Conservation (phyloP, 2,329 filamentous ascomycete species). For the Rhinocladiella mackenziei region DNA sequence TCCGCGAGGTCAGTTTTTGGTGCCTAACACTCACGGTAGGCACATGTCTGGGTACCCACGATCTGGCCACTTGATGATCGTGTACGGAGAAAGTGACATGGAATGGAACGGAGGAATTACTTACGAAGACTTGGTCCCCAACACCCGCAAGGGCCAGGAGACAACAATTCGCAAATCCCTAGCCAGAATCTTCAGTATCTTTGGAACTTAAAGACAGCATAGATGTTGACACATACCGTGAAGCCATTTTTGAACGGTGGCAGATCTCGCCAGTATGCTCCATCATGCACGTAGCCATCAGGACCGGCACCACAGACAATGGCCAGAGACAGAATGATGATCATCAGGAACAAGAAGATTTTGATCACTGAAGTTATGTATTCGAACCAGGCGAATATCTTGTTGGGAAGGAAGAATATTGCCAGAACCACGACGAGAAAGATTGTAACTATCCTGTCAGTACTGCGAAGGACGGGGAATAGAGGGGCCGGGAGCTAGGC, state of each 20-base stretch:
- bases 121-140: conserved; percentile 36
- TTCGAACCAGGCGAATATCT: conserved; percentile 38
- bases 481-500: not conserved
- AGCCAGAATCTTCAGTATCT: not conserved
- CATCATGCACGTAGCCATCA: conserved; percentile 33
- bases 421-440: conserved; percentile 25
- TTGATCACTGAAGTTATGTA: conserved; percentile 38
- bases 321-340: conserved; percentile 38
- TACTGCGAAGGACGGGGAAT: not conserved
- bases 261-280: conserved; percentile 34
- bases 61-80: too few species aligned
- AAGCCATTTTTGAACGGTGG: conserved; percentile 38
- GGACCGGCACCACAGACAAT: conserved; percentile 42
- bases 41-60: too few species aligned
- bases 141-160: conserved; percentile 33
- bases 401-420: conserved; percentile 33
- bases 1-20: conserved; percentile 36
- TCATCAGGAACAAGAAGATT: conserved; percentile 37
- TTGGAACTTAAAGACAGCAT: not conserved
- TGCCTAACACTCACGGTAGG: too few species aligned
- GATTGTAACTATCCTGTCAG: conserved; percentile 25
- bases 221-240: conserved; percentile 18
- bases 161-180: conserved; percentile 35
- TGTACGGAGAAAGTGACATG: too few species aligned
- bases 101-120: conserved; percentile 28